These are phyloP conservation scores for Hylodesmum podocarpum DNA, from an alignment of 306 rosid species.

Conservation along the genomic window DNA sequence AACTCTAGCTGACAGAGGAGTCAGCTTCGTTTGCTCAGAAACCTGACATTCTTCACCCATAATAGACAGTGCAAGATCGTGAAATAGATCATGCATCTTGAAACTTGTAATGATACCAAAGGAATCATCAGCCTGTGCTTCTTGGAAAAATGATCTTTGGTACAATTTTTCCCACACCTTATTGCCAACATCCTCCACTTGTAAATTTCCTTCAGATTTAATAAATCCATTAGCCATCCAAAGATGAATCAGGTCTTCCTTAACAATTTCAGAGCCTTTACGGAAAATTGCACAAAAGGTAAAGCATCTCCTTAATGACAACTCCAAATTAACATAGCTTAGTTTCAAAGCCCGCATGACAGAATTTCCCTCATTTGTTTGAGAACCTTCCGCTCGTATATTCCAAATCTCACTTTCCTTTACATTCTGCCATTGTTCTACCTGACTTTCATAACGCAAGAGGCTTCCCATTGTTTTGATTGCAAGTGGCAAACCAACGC, in stretches of 20 bases:
- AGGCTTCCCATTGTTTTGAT: background rate
- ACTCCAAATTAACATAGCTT: background rate
- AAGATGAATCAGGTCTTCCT: background rate
- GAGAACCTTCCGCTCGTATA: background rate
- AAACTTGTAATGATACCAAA: background rate
- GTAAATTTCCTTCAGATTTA: background rate
- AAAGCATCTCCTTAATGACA: background rate
- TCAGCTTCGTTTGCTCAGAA: background rate
- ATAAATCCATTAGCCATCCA: constrained; percentile 22
- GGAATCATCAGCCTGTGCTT: background rate
- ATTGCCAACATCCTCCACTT: constrained; percentile 32
- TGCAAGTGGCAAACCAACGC: constrained; percentile 5
- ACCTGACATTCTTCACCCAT: background rate
- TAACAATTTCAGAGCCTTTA: background rate
- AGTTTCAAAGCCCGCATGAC: background rate
- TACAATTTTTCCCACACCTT: constrained; percentile 24
- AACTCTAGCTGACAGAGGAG: background rate
- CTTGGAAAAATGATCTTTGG: constrained; percentile 32
- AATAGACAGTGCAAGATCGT: constrained; percentile 32
- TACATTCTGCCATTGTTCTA: background rate
- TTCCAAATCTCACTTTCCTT: background rate
- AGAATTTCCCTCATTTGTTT: background rate
- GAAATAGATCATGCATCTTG: constrained; percentile 15
- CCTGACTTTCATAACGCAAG: constrained; percentile 19
- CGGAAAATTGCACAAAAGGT: background rate